phyloP scores from a whole-genome alignment of 2,329 filamentous ascomycete genomes.

The Colletotrichum magnum region DNA sequence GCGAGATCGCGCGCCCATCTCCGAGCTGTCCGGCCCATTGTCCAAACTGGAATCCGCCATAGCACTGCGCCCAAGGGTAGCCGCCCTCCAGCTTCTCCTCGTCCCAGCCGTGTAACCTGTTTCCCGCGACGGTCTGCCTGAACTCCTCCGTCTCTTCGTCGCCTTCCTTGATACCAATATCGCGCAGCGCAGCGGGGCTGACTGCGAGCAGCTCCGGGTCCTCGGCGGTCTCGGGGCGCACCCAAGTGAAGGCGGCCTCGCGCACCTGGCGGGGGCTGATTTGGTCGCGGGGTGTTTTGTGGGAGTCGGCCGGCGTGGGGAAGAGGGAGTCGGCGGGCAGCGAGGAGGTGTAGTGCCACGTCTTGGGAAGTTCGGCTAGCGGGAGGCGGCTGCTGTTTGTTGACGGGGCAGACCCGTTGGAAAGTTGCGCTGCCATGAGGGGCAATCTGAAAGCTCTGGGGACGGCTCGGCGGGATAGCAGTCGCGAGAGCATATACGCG shows the following conservation, averaged over 20 bases:
- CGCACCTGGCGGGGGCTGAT: slow-evolving; percentile 88
- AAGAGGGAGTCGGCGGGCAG: slow-evolving; percentile 84
- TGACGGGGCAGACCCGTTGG: slow-evolving; percentile 45
- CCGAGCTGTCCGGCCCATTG: slow-evolving; percentile 97
- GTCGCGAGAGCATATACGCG: slow-evolving; percentile 50
- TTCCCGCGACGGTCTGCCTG: slow-evolving; percentile 82
- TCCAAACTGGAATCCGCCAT: slow-evolving; percentile 86
- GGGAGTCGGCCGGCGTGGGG: slow-evolving; percentile 85
- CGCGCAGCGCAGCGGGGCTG: slow-evolving; percentile 82
- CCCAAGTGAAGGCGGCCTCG: slow-evolving; percentile 89
- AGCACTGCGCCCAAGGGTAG: slow-evolving; percentile 99
- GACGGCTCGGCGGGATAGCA: slow-evolving; percentile 49
- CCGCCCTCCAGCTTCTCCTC: slow-evolving; percentile 76
- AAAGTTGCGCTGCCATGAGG: slow-evolving; percentile 52
- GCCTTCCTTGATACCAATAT: slow-evolving; percentile 80
- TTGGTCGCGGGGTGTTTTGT: slow-evolving; percentile 82
- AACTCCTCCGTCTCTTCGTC: slow-evolving; percentile 83
- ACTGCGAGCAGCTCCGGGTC: slow-evolving; percentile 86
- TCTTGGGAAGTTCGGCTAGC: slow-evolving; percentile 72
- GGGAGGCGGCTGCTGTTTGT: slow-evolving; percentile 47
- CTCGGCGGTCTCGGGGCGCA: slow-evolving; percentile 81
- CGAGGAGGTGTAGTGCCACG: slow-evolving; percentile 74
- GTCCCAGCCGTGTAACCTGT: slow-evolving; percentile 85
- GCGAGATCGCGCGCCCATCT: slow-evolving; percentile 92
- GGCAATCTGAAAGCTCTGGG: slow-evolving; percentile 45